Base-by-base conservation (phyloP, 1,284 basidiomycete species). In the Pisolithus thermaeus region DNA sequence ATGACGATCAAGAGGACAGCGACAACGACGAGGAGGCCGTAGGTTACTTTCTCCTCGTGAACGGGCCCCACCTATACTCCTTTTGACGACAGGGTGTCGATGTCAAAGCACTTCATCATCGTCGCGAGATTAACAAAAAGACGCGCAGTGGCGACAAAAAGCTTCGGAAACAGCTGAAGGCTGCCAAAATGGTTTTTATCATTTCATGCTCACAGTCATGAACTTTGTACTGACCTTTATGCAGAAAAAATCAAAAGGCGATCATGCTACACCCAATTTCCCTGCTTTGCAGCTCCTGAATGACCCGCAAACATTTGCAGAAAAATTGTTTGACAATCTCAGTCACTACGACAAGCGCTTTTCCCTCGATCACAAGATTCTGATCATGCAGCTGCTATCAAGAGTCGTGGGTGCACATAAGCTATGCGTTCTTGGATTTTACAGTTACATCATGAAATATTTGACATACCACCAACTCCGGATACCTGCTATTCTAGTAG, bases 311-410 rank as follows among this genome's bases (percentile, higher is more conserved):
- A 90, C 89, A 1, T 98, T 99, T 65, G 88, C 86, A 32, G 97
- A 99, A 71, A 94, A 91, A 67, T 80, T 99, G 1, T 98, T 94
- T 66, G 90, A 96, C 63, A 81, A 84, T 50, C 75, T 99, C 47
- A 84, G 84, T 63, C 80, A 80, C 41, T 84, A 95, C 69, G 95
- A 97, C 78, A 97, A 95, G 69, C 85, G 89, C 16, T 93, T 90
- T 66, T 89, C 91, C 20, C 81, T 99, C 58, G 95, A 98, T 60
- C 96, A 98, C 78, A 98, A 97, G 73, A 89, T 99, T 54, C 79
- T 98, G 57, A 79, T 97, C 64, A 97, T 99, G 92, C 94, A 98
- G 68, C 86, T 99, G 38, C 81, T 99, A 47, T 90, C 92, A n/a
- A 85, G 97, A 46, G 89, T 98, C 49, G 96, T 95, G 83, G 90